Base-by-base conservation (phyloP, 2,329 filamentous ascomycete genomes). In the Xylariaceae sp. region DNA sequence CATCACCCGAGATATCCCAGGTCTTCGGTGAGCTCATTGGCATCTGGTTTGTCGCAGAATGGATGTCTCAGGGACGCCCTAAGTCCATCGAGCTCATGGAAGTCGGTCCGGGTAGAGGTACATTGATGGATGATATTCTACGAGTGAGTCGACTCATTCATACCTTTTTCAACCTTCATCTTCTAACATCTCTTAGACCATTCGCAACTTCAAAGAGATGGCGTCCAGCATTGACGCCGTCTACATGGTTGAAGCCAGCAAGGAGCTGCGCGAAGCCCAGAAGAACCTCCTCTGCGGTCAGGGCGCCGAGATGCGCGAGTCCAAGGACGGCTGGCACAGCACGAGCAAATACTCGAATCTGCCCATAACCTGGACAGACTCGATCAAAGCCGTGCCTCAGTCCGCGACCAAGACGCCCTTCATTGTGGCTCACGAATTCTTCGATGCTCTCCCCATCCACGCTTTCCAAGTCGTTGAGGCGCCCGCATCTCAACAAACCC, bases 351-450 rank as follows among this genome's bases (percentile, higher is more conserved):
- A 94, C 70, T 82, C 84, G 30, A 78, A 81, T 11, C 80, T 88
- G 13, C 85, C 90, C n/a, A 85, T 97, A 45, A 82, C 90, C 51
- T 99, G 94, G 94, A 88, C 90, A 9, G 91, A 97, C 73, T 90
- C 92, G 64, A 88, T 96, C 69, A 86, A 89, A 65, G 84, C 91
- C n/a, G 82, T 96, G 15, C 90, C 91, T 30, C 54, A 65, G 87
- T 86, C 84, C 62, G 75, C 85, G 18, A 80, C 82, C 61, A 89
- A 88, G 71, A 89, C 87, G 18, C 93, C 94, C 0, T 95, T 97
- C 73, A 96, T 99, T 62, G 84, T 97, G 53, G 94, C 94, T 3
- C 94, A 99, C 73, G 94, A 99, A 73, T 97, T 99, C 80, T 99
- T 99, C 76, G 94, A 99, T 68, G 94, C 94, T 2, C 86, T 99